Base-by-base conservation (phyloP, 192 early-diverging fungal species). In the Spizellomyces sp. region DNA sequence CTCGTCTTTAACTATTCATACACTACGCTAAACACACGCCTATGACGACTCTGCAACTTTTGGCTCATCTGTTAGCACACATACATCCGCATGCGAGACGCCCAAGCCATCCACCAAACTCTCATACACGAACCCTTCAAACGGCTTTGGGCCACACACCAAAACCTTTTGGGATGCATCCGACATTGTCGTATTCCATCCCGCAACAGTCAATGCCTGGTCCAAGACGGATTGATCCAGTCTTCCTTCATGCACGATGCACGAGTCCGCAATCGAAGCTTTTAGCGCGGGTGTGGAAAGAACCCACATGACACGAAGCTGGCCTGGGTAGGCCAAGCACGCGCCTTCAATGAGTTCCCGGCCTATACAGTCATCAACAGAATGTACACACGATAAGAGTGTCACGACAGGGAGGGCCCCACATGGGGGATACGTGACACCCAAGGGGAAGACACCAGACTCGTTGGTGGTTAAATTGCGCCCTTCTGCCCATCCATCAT, bases 401-500 rank as follows among this genome's bases (percentile, higher is more conserved):
- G 52, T 50, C 9, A 79, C 14, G 52, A 77, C 36, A 8, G 62
- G 45, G 48, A 78, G 15, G 12, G 58, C 5, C 6, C 73, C 67
- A 47, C 36, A 27, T 6, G 41, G 69, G 7, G 75, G 75, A 8
- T 14, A 44, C 36, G 78, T 73, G 57, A 67, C 43, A 36, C 17
- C 50, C 41, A 80, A 48, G n/a, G 79, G 79, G 66, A 80, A 80
- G 12, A 79, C n/a, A 19, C 79, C 79, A 5, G 15, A 22, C 50
- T 67, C 41, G 21, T 54, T 45, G 7, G 79, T 80, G 10, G 45
- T 14, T 50, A 70, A 12, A 48, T 79, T 79, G 9, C 45, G 8
- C 6, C 76, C 76, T 61, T 61, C 22, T 15, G 68, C 67, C 79
- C 79, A 80, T 15, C 78, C 78, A 45, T 80, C 78, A 27, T 45